These are phyloP conservation scores for Phytophthora syringae DNA, from an alignment of 352 stramenopile genomes.

Conservation along the genomic window DNA sequence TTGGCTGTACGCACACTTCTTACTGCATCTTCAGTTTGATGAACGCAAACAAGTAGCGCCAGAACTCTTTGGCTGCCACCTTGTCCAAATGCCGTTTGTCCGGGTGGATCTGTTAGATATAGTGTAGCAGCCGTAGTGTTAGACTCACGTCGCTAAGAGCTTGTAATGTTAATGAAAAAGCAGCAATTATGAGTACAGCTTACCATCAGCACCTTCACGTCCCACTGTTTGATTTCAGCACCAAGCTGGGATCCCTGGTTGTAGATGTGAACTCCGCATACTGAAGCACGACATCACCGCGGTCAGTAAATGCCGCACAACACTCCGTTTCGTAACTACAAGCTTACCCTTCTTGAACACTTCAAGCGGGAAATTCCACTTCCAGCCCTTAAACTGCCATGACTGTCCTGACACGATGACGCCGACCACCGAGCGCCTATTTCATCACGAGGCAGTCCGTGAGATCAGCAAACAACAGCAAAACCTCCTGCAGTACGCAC, in stretches of 20 bases:
- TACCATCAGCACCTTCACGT: slow-evolving; percentile 92
- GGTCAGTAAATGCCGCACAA: slow-evolving; percentile 1
- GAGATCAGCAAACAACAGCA: too few relatives aligned
- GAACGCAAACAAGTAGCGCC: slow-evolving; percentile 90
- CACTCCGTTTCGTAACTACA: neutral
- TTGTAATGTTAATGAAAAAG: neutral
- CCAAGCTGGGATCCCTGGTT: slow-evolving; percentile 81
- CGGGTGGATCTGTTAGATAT: slow-evolving; percentile 73
- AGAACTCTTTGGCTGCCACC: slow-evolving; percentile 90
- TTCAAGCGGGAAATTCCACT: slow-evolving; percentile 92
- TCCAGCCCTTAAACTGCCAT: slow-evolving; percentile 95
- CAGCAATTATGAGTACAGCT: neutral
- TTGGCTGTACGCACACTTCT: slow-evolving; percentile 10
- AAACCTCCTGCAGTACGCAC: slow-evolving; percentile 37
- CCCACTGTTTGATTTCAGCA: slow-evolving; percentile 90
- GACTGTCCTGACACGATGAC: slow-evolving; percentile 90
- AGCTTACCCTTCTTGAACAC: slow-evolving; percentile 90
- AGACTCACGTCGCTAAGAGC: too few relatives aligned
- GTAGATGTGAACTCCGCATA: slow-evolving; percentile 88
- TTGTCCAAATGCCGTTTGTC: slow-evolving; percentile 93
- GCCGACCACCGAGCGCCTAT: slow-evolving; percentile 86
- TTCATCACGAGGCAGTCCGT: too few relatives aligned
- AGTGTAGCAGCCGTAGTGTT: neutral
- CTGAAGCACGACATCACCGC: slow-evolving; percentile 30
- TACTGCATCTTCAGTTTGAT: slow-evolving; percentile 86